Evolutionary conservation across 2,329 filamentous ascomycete genomes (phyloP), one percentile per base, ranked within the genome.

Genomic region (Iodosphaeria phyllophila): DNA sequence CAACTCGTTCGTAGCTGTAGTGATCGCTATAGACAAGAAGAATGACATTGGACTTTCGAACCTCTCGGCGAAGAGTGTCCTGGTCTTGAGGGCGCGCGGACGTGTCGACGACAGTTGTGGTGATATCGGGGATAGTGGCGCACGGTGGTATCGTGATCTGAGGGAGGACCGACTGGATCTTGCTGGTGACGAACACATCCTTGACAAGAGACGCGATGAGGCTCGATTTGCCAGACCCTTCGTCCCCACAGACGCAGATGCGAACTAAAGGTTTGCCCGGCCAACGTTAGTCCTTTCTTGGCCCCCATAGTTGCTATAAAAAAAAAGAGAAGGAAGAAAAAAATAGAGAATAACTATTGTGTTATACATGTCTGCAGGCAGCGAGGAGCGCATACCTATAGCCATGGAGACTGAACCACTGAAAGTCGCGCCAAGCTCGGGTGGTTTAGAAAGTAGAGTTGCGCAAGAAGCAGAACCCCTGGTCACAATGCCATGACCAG

Each of bases 1-100:
- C 89, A 4, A 98, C 84, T 18, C 89, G 65, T 47, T 98, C 89
- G 55, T 95, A 98, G 61, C 84, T 95, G 58, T 98, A 98, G 52
- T 95, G 86, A 48, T 98, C 89, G 36, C 84, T 84, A 50, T 98
- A 98, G 27, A 98, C 84, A 21, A 98, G 69, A 11, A 95, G 63
- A 35, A 98, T 95, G 36, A 93, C 86, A 47, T 93, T 98, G 42
- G 77, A 89, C 50, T 93, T 93, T 35, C 89, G 74, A 32, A 98
- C 84, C 54, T 95, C 89, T 46, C 89, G 89, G 32, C 84, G 76
- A 30, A 98, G 60, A 11, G 74, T 84, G 30, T 76, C 79, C 36
- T 89, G 74, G 46, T 98, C 86, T 49, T 93, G 84, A 1, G 89
- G 89, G 7, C 92, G 68, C 18, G 89, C 83, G 17, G 86, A 95